Evolutionary conservation across 2,329 filamentous ascomycete species (phyloP), one percentile per base, ranked within the genome.

Genomic region (Diaporthe eres): DNA sequence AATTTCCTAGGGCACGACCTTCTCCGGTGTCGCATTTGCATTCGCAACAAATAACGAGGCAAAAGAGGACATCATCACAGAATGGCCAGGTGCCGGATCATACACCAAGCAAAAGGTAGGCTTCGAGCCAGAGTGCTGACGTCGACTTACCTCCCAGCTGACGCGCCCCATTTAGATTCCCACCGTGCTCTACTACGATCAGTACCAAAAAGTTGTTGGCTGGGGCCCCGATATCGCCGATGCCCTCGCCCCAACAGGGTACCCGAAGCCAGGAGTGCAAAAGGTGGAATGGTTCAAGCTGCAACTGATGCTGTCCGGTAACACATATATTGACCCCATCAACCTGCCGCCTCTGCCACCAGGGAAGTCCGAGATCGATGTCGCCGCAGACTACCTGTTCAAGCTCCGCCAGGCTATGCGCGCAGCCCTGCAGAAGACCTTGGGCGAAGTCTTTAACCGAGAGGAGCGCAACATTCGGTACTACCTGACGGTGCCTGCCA

Each of bases 281-380:
- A 98, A 98, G 88, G 96, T 98, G 34, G 97, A 98, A 87, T 99
- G 97, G 97, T 98, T 99, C 91, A 98, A 98, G 89, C 91, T 99
- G 80, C 97, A 99, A 87, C 92, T 99, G 75, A 98, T 98, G 97
- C 90, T 98, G 78, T 98, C 95, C 76, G 97, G 97, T 78, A 98
- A 98, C 89, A 98, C 97, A 60, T 98, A 98, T 85, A 98, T 98
- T 83, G 97, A 98, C 85, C 97, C 97, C 77, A 98, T 98, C 88
- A 98, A 98, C 90, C 92, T 99, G 79, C 97, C 97, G 65, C 97
- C 97, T 78, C 94, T 98, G 84, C 97, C 97, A 65, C 96, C 96
- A 61, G 97, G 97, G 85, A 98, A 98, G 89, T 98, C 96, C 37
- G 97, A 98, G 86, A 98, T 98, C 85, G 97, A 99, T 86, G 97